phyloP scores from a whole-genome alignment of 495 filamentous ascomycete species.

The Penicillium turbatum region DNA sequence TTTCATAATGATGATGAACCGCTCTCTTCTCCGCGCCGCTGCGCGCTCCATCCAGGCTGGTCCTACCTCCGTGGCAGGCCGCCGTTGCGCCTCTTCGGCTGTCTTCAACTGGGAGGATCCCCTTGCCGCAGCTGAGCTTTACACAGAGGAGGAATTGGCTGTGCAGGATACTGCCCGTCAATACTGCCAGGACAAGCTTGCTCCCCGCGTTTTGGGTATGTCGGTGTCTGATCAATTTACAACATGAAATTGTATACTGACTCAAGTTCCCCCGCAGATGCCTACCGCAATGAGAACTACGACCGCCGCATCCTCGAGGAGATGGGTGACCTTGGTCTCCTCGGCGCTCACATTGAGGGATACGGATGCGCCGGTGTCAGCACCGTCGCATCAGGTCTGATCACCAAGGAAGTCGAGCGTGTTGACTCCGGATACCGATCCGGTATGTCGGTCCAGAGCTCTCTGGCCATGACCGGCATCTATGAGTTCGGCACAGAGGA shows the following conservation, averaged over 20 bases:
- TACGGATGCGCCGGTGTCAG: constrained; percentile 94
- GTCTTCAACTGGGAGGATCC: constrained; percentile 93
- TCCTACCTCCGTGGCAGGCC: constrained; percentile 16
- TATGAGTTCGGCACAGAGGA: constrained; percentile 86
- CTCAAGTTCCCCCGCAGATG: constrained; percentile 54
- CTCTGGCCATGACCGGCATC: constrained; percentile 94
- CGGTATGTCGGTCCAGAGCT: constrained; percentile 94
- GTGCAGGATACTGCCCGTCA: constrained; percentile 82
- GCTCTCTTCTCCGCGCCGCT: constrained; percentile 35
- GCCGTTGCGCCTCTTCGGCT: constrained; percentile 50
- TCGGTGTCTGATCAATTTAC: constrained; percentile 1
- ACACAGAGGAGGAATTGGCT: constrained; percentile 85
- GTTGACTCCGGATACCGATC: constrained; percentile 95
- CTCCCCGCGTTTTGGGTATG: constrained; percentile 84
- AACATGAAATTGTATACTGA: constrained; percentile 1
- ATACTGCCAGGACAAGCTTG: constrained; percentile 87
- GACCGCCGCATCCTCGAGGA: constrained; percentile 84
- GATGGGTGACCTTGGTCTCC: constrained; percentile 91
- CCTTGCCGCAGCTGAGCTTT: constrained; percentile 63
- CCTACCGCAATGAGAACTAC: constrained; percentile 90
- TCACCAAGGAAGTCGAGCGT: constrained; percentile 92
- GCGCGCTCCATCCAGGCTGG: constrained; percentile 32
- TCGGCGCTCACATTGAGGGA: constrained; percentile 87
- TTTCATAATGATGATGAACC: constrained; percentile 30
- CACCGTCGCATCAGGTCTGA: constrained; percentile 85